A percentile compares a stretch with the other conserved stretches of the same genome.
These are phyloP conservation scores for Binderoboletus segoi DNA, from an alignment of 1,284 basidiomycete genomes.

Conservation along the genomic window DNA sequence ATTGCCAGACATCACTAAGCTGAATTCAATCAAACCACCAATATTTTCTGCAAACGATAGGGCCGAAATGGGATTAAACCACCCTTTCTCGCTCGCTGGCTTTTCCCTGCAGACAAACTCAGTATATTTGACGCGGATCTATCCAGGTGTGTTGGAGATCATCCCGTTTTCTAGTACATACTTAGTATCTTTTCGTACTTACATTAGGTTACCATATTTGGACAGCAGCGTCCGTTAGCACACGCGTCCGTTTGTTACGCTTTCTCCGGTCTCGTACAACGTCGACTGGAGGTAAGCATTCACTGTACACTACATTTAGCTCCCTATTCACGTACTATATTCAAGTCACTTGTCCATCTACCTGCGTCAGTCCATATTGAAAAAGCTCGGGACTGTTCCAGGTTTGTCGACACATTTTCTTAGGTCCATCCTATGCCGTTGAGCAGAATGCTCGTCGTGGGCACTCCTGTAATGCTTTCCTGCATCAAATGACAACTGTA, in stretches of 20 bases:
- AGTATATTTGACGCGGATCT: neutral
- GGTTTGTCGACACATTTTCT: constrained; percentile 1
- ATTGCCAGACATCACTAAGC: neutral
- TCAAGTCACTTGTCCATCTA: no score
- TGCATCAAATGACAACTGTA: constrained; percentile 4
- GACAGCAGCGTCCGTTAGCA: no score
- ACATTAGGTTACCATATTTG: no score
- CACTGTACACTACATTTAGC: no score
- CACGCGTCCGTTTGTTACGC: no score
- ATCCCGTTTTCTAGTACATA: no score
- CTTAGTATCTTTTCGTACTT: no score
- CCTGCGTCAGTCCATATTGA: no score
- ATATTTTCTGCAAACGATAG: neutral
- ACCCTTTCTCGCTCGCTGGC: neutral
- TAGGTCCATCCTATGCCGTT: neutral
- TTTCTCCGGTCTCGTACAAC: no score
- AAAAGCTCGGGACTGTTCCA: neutral
- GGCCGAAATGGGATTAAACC: neutral
- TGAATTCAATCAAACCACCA: neutral
- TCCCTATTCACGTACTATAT: no score
- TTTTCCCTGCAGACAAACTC: neutral
- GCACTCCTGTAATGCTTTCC: neutral
- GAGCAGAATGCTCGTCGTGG: neutral
- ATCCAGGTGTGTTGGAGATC: no score
- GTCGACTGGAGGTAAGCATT: no score